A percentile compares a stretch with the other conserved stretches of the same genome.
phyloP scores from a whole-genome alignment of 768 basidiomycete genomes.

The Mycena sanguinolenta region DNA sequence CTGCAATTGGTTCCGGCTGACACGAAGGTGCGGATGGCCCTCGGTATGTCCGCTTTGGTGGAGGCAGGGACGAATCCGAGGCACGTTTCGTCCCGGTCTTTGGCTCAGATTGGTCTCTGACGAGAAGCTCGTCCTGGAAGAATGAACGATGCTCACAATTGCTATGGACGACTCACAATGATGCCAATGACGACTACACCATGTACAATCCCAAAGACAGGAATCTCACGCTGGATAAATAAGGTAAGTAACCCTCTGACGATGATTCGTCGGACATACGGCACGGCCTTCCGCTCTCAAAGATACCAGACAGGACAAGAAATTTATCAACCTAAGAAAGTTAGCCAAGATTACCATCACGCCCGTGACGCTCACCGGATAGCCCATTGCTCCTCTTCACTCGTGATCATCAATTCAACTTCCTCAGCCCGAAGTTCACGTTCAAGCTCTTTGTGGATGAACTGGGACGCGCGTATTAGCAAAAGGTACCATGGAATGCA shows the following conservation, averaged over 20 bases:
- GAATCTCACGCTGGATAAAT: constrained; percentile 77
- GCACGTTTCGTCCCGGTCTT: constrained; percentile 41
- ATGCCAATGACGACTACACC: constrained; percentile 77
- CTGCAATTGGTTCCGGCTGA: not conserved
- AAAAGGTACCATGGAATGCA: constrained; percentile 9
- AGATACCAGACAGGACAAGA: constrained; percentile 74
- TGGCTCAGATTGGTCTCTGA: constrained; percentile 1
- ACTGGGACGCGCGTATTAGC: constrained; percentile 50
- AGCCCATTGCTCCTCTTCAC: constrained; percentile 83
- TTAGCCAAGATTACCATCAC: not conserved
- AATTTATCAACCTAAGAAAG: constrained; percentile 73
- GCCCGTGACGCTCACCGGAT: constrained; percentile 62
- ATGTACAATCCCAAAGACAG: constrained; percentile 83
- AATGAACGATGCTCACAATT: constrained; percentile 1
- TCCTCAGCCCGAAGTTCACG: constrained; percentile 74
- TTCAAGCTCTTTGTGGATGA: constrained; percentile 84
- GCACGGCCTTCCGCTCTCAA: constrained; percentile 63
- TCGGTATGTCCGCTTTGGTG: constrained; percentile 23
- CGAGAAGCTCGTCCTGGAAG: constrained; percentile 23
- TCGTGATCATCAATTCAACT: constrained; percentile 63
- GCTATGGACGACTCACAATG: constrained; percentile 63
- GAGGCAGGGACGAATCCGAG: constrained; percentile 24
- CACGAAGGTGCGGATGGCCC: constrained; percentile 4
- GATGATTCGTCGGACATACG: not conserved
- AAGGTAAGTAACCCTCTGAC: constrained; percentile 12